Conservation (phyloP, 352 stramenopile genomes). For the Phytophthora meadii region DNA sequence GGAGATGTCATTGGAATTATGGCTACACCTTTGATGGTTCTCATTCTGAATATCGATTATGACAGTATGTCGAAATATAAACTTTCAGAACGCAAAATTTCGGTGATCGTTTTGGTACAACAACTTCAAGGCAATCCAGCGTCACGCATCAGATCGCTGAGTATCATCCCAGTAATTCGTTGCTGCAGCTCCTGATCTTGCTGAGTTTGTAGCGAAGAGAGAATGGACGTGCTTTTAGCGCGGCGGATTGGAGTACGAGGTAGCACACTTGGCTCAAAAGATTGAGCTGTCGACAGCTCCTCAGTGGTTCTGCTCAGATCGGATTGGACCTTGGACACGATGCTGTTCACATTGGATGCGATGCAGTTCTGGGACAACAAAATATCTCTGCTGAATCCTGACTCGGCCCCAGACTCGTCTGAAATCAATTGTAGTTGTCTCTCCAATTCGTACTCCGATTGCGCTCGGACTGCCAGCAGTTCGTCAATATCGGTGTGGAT, state of each 20-base stretch:
- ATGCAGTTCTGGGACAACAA: conserved; percentile 42
- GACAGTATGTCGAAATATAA: conserved; percentile 19
- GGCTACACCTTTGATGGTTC: conserved; percentile 25
- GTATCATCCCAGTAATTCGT: conserved; percentile 40
- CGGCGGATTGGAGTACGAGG: conserved; percentile 39
- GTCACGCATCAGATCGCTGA: conserved; percentile 41
- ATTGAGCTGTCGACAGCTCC: background rate
- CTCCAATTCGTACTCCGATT: conserved; percentile 32
- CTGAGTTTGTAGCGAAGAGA: conserved; percentile 32
- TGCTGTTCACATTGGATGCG: conserved; percentile 18
- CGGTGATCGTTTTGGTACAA: conserved; percentile 23
- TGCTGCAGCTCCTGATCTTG: conserved; percentile 45
- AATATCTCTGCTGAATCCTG: conserved; percentile 14
- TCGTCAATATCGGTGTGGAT: conserved; percentile 30
- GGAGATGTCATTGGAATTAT: conserved; percentile 35
- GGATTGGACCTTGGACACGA: conserved; percentile 30
- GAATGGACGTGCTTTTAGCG: conserved; percentile 33
- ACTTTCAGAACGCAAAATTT: conserved; percentile 6
- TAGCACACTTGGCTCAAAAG: background rate
- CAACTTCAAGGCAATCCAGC: conserved; percentile 10
- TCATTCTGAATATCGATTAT: conserved; percentile 7
- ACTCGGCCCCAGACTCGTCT: conserved; percentile 12
- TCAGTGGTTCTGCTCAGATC: conserved; percentile 27
- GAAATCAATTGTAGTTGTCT: conserved; percentile 31
- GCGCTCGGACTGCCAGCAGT: conserved; percentile 33